These are phyloP conservation scores for Candida albicans DNA, from an alignment of 1,139 yeast species.

Conservation along the genomic window DNA sequence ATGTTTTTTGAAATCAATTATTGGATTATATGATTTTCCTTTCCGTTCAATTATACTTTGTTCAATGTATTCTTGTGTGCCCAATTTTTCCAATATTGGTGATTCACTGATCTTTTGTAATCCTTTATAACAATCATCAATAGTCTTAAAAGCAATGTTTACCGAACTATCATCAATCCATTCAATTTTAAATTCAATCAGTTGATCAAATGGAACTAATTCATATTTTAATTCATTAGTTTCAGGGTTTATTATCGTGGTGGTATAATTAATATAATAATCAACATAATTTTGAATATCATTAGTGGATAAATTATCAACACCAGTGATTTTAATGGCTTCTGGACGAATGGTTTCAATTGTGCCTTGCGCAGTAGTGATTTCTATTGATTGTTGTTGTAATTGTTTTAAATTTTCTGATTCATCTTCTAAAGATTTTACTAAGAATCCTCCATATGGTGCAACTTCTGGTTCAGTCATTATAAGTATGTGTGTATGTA, in stretches of 20 bases:
- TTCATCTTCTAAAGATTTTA: conserved; percentile 41
- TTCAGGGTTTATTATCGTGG: conserved; percentile 18
- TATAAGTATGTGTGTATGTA: neutral
- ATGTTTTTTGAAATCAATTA: conserved; percentile 37
- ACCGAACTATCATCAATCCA: conserved; percentile 72
- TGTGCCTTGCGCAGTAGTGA: conserved; percentile 29
- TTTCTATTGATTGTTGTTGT: conserved; percentile 35
- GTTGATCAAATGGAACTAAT: conserved; percentile 29
- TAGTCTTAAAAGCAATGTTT: conserved; percentile 52
- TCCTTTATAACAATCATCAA: conserved; percentile 45
- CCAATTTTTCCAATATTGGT: conserved; percentile 1
- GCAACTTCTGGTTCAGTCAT: conserved; percentile 39
- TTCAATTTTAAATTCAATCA: conserved; percentile 48
- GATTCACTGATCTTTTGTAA: conserved; percentile 27
- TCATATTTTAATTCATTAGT: conserved; percentile 20
- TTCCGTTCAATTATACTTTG: conserved; percentile 34
- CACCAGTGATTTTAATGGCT: conserved; percentile 59
- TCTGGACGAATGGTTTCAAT: conserved; percentile 43
- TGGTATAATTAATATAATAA: conserved; percentile 42
- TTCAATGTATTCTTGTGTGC: conserved; percentile 20
- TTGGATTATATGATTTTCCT: conserved; percentile 39
- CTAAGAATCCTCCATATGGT: conserved; percentile 47
- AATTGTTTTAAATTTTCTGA: conserved; percentile 32
- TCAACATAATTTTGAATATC: conserved; percentile 61
- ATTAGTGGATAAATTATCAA: conserved; percentile 64